Percentiles rank a stretch among this genome's conserved stretches.
phyloP scores from a whole-genome alignment of 352 stramenopile genomes.

The Globisporangium sylvaticum region DNA sequence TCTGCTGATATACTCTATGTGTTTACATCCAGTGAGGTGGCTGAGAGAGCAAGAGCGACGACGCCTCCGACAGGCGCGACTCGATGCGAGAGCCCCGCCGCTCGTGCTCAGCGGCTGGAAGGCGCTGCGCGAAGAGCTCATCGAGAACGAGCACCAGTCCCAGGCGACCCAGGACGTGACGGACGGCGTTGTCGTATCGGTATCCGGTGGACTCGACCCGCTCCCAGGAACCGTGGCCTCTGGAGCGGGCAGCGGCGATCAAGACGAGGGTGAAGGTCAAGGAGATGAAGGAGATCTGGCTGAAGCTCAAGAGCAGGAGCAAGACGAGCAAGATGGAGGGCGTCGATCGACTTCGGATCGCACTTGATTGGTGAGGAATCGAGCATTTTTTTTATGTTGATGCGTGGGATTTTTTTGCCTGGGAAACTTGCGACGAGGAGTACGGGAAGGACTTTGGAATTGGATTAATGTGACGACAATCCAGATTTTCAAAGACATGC shows the following conservation, averaged over 20 bases:
- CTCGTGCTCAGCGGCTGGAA: slow-evolving; percentile 21
- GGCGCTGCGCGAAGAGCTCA: slow-evolving; percentile 21
- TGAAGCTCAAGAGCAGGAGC: not conserved
- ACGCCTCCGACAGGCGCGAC: not conserved
- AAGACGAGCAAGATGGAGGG: not conserved
- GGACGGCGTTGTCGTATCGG: not conserved
- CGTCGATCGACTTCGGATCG: not conserved
- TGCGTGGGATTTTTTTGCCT: too few species aligned
- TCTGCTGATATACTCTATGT: not conserved
- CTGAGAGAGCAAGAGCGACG: not conserved
- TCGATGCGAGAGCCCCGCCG: slow-evolving; percentile 11
- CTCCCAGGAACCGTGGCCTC: not conserved
- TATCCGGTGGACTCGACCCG: slow-evolving; percentile 3
- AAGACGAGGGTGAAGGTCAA: not conserved
- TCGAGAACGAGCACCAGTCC: slow-evolving; percentile 17
- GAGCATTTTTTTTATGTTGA: too few species aligned
- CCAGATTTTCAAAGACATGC: too few species aligned
- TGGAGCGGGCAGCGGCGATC: not conserved
- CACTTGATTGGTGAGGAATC: not conserved
- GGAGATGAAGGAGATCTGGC: not conserved
- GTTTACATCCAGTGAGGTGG: not conserved
- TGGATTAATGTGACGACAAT: too few species aligned
- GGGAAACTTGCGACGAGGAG: too few species aligned
- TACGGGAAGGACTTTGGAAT: too few species aligned
- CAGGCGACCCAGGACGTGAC: not conserved